Conservation (phyloP, 768 basidiomycete species). For the Boletus vermiculosoides region DNA sequence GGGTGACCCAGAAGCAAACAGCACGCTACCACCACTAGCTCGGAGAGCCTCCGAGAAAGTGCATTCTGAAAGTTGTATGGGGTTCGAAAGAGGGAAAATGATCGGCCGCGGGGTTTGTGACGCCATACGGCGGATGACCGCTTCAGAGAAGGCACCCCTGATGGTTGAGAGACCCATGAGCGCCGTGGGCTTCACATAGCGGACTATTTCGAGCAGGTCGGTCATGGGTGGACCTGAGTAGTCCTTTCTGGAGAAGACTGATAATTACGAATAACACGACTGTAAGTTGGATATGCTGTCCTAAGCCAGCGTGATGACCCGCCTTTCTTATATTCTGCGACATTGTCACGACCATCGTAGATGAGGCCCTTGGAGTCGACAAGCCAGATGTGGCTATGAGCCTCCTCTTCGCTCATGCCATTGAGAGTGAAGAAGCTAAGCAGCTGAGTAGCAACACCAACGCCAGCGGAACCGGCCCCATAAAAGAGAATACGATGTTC, state of each 20-base stretch:
- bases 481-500: constrained; percentile 89
- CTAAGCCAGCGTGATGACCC: constrained; percentile 20
- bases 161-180: constrained; percentile 89
- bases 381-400: constrained; percentile 73
- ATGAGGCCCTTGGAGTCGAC: constrained; percentile 88
- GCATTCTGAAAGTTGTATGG: constrained; percentile 77
- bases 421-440: constrained; percentile 86
- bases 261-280: neutral
- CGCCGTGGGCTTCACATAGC: constrained; percentile 83
- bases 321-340: constrained; percentile 87
- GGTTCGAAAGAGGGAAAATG: constrained; percentile 92
- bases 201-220: constrained; percentile 72
- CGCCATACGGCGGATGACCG: constrained; percentile 75
- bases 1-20: constrained; percentile 89
- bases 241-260: constrained; percentile 82
- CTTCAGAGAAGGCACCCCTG: constrained; percentile 73
- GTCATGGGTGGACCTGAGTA: constrained; percentile 75
- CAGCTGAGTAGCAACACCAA: constrained; percentile 88
- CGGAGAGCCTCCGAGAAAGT: constrained; percentile 73
- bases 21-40: constrained; percentile 68
- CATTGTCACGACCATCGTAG: constrained; percentile 63
- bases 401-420: constrained; percentile 75
- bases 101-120: constrained; percentile 79
- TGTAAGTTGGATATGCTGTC: neutral
- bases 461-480: constrained; percentile 89